Base-by-base conservation (phyloP, 176 grass and related monocot genomes). In the Musa troglodytarum region DNA sequence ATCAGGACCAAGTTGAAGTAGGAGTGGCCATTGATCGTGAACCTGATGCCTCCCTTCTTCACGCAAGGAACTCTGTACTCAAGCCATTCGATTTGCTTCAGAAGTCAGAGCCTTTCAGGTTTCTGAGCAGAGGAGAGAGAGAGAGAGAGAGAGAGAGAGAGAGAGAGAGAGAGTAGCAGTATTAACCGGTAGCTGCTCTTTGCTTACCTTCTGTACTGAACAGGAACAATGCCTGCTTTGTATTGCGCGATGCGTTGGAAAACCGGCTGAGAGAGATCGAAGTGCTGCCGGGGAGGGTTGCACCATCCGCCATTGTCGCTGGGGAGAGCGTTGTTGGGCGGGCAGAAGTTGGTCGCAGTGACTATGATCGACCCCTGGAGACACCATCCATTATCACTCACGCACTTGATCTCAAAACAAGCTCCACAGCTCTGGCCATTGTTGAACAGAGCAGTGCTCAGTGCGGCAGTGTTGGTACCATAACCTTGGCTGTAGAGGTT, bases 311-410 rank as follows among this genome's bases (percentile, higher is more conserved):
- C 93, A 55, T 58, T 2, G 65, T 92, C 10, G 68, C 23, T 96
- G 2, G 87, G 66, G 29, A 84, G 71, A 8, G 55, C 73, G 67
- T 80, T 90, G 82, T 97, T 82, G 1, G 90, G n/a, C 0, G 93
- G 93, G 81, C 93, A 97, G 13, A 86, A 89, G 85, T 92, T 97
- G 65, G 93, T 97, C 1, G 87, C 93, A 2, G 93, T 97, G 23
- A 97, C 19, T 1, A 81, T 92, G 12, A 92, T 87, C 0, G 74
- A 83, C 7, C 85, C 89, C 19, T 14, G 7, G 69, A 76, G 76
- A 83, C 93, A 96, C 81, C 79, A 90, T 34, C 9, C 11, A 14
- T 13, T 14, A 73, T 11, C 53, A 2, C 1, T 13, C 43, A 21
- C 83, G 76, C 93, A 96, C 68, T 1, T n/a, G 29, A 96, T 86